A percentile compares a stretch with the other conserved stretches of the same genome.
Evolutionary conservation across 768 basidiomycete genomes (phyloP).

Genomic region (Serendipita sp.): DNA sequence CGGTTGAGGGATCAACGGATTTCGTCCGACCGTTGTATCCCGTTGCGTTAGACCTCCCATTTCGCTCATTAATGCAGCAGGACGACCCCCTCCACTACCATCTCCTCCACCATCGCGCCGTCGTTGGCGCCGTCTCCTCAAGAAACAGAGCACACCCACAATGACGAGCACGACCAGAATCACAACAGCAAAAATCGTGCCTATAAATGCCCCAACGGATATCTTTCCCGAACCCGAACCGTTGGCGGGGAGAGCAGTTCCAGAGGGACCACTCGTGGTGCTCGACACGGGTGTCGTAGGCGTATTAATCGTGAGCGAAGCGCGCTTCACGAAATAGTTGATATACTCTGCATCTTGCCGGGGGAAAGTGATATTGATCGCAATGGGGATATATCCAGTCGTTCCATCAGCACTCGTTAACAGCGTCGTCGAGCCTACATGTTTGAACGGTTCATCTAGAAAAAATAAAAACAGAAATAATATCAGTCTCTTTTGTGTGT

Average conservation of each 20-base stretch:
- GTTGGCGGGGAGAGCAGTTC: background rate
- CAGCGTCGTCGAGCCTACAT: background rate
- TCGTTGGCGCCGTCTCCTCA: background rate
- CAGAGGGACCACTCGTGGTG: background rate
- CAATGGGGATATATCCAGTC: background rate
- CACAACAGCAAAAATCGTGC: background rate
- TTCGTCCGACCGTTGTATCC: no score
- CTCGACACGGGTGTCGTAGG: background rate
- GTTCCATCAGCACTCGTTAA: background rate
- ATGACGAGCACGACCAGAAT: background rate
- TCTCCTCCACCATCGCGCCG: background rate
- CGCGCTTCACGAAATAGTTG: background rate
- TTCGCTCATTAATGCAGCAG: no score
- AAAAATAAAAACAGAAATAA: background rate
- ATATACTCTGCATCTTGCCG: background rate
- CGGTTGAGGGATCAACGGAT: no score
- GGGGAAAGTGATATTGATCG: background rate
- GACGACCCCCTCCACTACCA: no score
- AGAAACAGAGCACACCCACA: background rate
- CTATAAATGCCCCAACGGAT: background rate
- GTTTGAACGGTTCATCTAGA: background rate
- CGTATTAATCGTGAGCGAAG: background rate
- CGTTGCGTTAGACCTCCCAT: no score
- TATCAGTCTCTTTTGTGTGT: background rate
- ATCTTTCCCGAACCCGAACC: no score